Base-by-base conservation (phyloP, 2,329 filamentous ascomycete species). In the Helotiales sp. region DNA sequence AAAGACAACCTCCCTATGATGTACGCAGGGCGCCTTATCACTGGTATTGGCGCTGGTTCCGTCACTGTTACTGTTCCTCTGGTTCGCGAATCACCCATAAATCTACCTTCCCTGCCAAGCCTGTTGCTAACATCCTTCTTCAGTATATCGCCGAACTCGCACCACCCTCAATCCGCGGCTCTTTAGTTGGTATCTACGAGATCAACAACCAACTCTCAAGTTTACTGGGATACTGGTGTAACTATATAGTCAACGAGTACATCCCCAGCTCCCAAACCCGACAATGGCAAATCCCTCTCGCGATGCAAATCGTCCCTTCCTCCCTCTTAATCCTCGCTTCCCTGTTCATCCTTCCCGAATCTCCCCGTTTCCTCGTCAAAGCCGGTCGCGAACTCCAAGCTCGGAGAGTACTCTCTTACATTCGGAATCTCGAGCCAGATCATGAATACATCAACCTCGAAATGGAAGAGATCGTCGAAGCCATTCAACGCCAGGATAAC, bases 271-370 rank as follows among this genome's bases (percentile, higher is more conserved):
- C 58, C 24, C 15, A 44, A 10, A 36, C 55, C 22, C 54, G 56
- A 2, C 65, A 68, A 63, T 75, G 72, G 72, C 71, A 70, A 8
- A 66, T 73, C 30, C 69, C 71, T 2, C 70, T 75, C 24, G 71
- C 70, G 2, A 68, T 74, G 53, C 72, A 74, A 57, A 59, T 72
- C 25, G 47, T 72, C 2, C 72, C 72, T 2, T 69, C 71, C 1
- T 22, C 63, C 15, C 57, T 73, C 4, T 62, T 73, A 19, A 56
- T 69, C 47, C 48, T 67, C 24, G 54, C 50, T 2, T 57, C 61
- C 2, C 29, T 91, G 75, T 62, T 86, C 36, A 60, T 90, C 55
- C 79, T 91, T 2, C 88, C 88, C 8, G 88, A 91, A 70, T 89
- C 87, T 0, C 88, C 88, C 0, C 81, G 88, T 13, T 64, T 62